phyloP scores from a whole-genome alignment of 1,284 basidiomycete species.

The Exobasidium rhododendri region DNA sequence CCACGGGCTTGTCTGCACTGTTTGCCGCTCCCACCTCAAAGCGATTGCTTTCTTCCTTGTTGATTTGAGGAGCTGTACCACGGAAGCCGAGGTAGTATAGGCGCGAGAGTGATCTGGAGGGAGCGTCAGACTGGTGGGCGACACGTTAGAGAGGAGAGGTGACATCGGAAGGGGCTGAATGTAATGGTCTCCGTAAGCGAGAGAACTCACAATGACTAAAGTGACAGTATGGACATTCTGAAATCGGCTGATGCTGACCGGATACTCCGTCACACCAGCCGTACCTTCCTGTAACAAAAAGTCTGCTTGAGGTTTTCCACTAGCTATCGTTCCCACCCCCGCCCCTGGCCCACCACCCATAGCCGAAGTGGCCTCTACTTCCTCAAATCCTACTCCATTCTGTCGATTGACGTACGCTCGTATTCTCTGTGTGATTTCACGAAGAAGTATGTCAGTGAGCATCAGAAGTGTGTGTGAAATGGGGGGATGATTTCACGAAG shows the following conservation, averaged over 20 bases:
- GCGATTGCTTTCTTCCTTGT: constrained; percentile 27
- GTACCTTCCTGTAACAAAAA: constrained; percentile 37
- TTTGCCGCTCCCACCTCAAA: constrained; percentile 46
- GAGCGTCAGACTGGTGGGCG: constrained; percentile 36
- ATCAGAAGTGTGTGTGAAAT: no score
- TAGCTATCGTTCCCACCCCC: constrained; percentile 31
- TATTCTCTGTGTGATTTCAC: constrained; percentile 26
- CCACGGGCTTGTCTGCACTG: constrained; percentile 37
- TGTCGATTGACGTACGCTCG: constrained; percentile 49
- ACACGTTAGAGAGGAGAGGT: constrained; percentile 4
- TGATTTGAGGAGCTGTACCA: constrained; percentile 41
- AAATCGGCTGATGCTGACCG: constrained; percentile 47
- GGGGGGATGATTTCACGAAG: no score
- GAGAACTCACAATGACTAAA: constrained; percentile 35
- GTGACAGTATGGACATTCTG: constrained; percentile 44
- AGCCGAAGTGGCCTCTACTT: constrained; percentile 28
- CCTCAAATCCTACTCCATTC: constrained; percentile 50
- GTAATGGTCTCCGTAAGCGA: no score
- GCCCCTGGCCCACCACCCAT: constrained; percentile 22
- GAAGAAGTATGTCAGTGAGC: no score
- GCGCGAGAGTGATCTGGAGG: constrained; percentile 27
- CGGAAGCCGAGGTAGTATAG: constrained; percentile 51
- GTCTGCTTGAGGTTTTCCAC: constrained; percentile 48
- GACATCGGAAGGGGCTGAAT: no score
- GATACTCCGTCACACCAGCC: constrained; percentile 45